These are phyloP conservation scores for Hippophae tibetana DNA, from an alignment of 306 rosid genomes.

Conservation along the genomic window DNA sequence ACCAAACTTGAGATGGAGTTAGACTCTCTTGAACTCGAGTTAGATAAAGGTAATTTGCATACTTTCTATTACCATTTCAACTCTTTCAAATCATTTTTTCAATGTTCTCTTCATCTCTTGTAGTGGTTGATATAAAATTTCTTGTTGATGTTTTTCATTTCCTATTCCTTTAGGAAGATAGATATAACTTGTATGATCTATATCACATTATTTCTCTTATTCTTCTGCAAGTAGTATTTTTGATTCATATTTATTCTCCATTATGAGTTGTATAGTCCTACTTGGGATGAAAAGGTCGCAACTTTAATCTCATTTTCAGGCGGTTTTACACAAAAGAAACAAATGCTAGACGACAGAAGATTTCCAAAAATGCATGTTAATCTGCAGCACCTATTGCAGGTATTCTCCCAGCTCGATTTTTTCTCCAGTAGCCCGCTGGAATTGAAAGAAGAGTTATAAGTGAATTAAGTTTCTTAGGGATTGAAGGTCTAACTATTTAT, in stretches of 20 bases:
- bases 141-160: too few species aligned
- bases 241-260: background rate
- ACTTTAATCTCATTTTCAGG: slow-evolving; percentile 36
- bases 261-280: background rate
- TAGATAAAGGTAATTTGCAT: slow-evolving; percentile 64
- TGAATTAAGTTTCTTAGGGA: too few species aligned
- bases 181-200: too few species aligned
- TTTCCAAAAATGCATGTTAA: slow-evolving; percentile 89
- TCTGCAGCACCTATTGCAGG: slow-evolving; percentile 95
- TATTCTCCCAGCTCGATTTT: slow-evolving; percentile 20
- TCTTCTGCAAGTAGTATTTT: background rate
- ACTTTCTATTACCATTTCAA: background rate
- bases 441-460: too few species aligned
- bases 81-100: background rate
- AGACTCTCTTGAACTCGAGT: slow-evolving; percentile 75
- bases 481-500: background rate
- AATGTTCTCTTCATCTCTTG: too few species aligned
- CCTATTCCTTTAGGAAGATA: too few species aligned
- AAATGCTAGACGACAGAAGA: slow-evolving; percentile 96
- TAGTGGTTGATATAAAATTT: too few species aligned
- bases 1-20: slow-evolving; percentile 90
- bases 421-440: background rate
- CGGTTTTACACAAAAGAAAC: slow-evolving; percentile 76
- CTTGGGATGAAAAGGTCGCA: slow-evolving; percentile 7
- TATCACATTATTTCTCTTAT: too few species aligned